Evolutionary conservation across 106 monocot species (phyloP).

Genomic region (Dendrobium chrysotoxum): DNA sequence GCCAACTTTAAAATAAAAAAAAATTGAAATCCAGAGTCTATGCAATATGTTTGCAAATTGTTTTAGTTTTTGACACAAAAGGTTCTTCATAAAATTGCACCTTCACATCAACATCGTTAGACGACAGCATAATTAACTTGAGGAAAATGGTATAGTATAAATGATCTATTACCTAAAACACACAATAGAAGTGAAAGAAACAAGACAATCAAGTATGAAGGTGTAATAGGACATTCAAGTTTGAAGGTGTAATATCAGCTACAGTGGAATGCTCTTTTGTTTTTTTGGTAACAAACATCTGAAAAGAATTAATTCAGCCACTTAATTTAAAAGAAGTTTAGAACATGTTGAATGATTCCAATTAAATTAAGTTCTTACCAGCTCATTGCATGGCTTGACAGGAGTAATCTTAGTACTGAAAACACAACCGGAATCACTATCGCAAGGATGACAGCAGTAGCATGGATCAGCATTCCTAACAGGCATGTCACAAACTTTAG

Average conservation of each 20-base stretch:
- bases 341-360: neutral
- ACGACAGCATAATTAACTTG: neutral
- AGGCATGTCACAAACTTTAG: neutral
- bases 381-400: slow-evolving; percentile 84
- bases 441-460: slow-evolving; percentile 47
- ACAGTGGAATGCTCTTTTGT: neutral
- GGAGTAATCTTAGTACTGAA: slow-evolving; percentile 66
- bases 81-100: neutral
- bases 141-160: neutral
- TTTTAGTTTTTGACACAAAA: slow-evolving; percentile 2
- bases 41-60: neutral
- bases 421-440: slow-evolving; percentile 62
- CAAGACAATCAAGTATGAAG: neutral
- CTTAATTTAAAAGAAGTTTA: neutral
- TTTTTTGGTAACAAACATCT: neutral
- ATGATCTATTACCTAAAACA: neutral
- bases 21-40: neutral
- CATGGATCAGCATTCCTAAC: slow-evolving; percentile 74
- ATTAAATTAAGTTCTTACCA: slow-evolving; percentile 47
- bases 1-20: neutral
- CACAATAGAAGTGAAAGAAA: neutral
- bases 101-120: neutral
- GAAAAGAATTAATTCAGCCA: neutral
- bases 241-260: neutral
- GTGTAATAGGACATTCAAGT: neutral